These are phyloP conservation scores for Pyrenopolyporus hunteri DNA, from an alignment of 495 filamentous ascomycete species.

Conservation along the genomic window DNA sequence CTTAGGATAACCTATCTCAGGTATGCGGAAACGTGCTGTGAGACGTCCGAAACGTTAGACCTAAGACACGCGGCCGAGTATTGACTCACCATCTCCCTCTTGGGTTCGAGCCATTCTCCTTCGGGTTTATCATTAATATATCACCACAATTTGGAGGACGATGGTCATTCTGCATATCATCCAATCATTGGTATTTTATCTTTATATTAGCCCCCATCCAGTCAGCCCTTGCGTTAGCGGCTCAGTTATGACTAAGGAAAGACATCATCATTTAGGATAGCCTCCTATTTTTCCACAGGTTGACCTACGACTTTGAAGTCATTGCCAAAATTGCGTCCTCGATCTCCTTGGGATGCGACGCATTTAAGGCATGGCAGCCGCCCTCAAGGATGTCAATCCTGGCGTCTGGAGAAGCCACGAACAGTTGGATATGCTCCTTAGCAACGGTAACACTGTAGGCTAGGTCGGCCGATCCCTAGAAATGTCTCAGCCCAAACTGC, in stretches of 20 bases:
- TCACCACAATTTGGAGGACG: background rate
- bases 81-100: too few relatives aligned
- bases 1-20: too few relatives aligned
- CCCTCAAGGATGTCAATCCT: conserved; percentile 56
- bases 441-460: conserved; percentile 57
- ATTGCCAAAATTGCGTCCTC: conserved; percentile 54
- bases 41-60: too few relatives aligned
- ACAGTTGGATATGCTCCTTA: conserved; percentile 63
- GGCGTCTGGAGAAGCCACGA: conserved; percentile 58
- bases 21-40: too few relatives aligned
- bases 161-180: background rate
- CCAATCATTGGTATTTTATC: background rate
- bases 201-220: background rate
- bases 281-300: too few relatives aligned
- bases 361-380: conserved; percentile 64
- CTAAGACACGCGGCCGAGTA: too few relatives aligned
- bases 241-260: background rate
- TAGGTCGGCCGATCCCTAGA: conserved; percentile 60
- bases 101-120: too few relatives aligned
- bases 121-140: too few relatives aligned
- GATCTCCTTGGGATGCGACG: conserved; percentile 61
- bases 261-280: background rate
- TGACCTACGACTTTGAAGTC: background rate
- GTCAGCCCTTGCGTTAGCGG: background rate
- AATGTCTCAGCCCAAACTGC: background rate